Conservation (phyloP, 2,329 filamentous ascomycete genomes). For the Claviceps cyperi region DNA sequence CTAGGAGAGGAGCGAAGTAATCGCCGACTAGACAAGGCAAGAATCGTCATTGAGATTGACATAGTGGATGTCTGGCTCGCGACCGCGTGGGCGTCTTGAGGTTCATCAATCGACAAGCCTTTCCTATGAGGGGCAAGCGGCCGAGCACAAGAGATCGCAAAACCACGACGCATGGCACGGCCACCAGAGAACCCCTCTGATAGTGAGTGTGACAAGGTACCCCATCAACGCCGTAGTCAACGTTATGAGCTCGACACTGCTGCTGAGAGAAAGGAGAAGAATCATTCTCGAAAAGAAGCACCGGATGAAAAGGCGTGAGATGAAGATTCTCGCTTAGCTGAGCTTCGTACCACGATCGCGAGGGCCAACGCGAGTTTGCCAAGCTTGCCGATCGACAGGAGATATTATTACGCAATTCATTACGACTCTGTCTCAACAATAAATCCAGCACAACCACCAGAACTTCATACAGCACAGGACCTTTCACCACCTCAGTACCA, state of each 20-base stretch:
- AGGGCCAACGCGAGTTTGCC: slow-evolving; percentile 29
- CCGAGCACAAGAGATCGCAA: no score
- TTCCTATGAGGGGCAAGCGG: no score
- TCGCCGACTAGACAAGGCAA: slow-evolving; percentile 19
- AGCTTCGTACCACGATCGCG: slow-evolving; percentile 18
- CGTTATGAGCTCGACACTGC: no score
- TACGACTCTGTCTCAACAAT: no score
- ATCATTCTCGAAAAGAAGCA: slow-evolving; percentile 9
- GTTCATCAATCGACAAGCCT: no score
- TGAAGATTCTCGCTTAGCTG: slow-evolving; percentile 10
- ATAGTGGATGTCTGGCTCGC: no score
- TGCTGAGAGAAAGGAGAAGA: slow-evolving; percentile 11
- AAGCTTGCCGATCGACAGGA: slow-evolving; percentile 13
- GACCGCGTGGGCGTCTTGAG: no score
- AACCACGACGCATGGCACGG: slow-evolving; percentile 22
- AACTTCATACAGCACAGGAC: no score
- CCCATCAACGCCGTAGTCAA: no score
- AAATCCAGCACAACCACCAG: no score
- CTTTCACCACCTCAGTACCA: no score
- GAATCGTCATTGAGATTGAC: slow-evolving; percentile 21
- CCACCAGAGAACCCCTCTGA: slow-evolving; percentile 14
- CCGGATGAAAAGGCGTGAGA: slow-evolving; percentile 8
- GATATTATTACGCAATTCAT: no score
- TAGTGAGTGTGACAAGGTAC: slow-evolving; percentile 5
- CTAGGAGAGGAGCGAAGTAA: slow-evolving; percentile 1